Evolutionary conservation across 225 moss, liverwort and hornwort genomes (phyloP).

Genomic region (Antitrichia curtipendula): DNA sequence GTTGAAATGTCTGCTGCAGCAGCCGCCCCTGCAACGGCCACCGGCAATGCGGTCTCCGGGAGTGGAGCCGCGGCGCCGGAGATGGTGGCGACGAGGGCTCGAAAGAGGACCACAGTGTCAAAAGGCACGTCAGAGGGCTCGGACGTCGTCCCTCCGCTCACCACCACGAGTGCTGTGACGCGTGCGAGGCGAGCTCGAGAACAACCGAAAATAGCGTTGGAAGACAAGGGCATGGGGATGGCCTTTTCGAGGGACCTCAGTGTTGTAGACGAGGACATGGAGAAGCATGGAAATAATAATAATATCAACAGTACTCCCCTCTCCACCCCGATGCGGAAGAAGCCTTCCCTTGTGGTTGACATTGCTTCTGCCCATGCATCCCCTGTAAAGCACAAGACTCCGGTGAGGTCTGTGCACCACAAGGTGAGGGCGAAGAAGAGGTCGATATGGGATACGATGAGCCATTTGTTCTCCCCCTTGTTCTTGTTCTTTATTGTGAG

Average conservation of each 20-base stretch:
- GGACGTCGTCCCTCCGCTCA: background rate
- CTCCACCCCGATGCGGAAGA: constrained; percentile 8
- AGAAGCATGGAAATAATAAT: background rate
- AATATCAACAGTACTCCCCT: background rate
- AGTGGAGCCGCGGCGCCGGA: constrained; percentile 10
- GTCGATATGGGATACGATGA: constrained; percentile 51
- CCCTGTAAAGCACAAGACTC: constrained; percentile 21
- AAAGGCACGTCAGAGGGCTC: constrained; percentile 20
- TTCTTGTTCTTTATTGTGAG: constrained; percentile 57
- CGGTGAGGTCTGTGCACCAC: constrained; percentile 1
- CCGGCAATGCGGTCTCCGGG: constrained; percentile 20
- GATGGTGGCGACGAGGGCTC: constrained; percentile 25
- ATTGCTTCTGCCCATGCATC: constrained; percentile 6
- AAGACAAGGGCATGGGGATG: constrained; percentile 9
- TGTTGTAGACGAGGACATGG: constrained; percentile 23
- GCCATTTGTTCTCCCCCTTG: constrained; percentile 62
- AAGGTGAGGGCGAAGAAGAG: constrained; percentile 26
- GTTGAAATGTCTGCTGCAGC: constrained; percentile 33
- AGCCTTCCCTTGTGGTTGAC: background rate
- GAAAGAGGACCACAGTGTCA: constrained; percentile 21
- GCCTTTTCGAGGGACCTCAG: constrained; percentile 30
- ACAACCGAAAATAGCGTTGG: background rate
- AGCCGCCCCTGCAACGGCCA: constrained; percentile 19
- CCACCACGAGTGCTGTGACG: constrained; percentile 20
- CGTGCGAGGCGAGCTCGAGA: constrained; percentile 39